A percentile compares a stretch with the other conserved stretches of the same genome.
phyloP scores from a whole-genome alignment of 2,329 filamentous ascomycete genomes.

The Pseudogymnoascus sp. region DNA sequence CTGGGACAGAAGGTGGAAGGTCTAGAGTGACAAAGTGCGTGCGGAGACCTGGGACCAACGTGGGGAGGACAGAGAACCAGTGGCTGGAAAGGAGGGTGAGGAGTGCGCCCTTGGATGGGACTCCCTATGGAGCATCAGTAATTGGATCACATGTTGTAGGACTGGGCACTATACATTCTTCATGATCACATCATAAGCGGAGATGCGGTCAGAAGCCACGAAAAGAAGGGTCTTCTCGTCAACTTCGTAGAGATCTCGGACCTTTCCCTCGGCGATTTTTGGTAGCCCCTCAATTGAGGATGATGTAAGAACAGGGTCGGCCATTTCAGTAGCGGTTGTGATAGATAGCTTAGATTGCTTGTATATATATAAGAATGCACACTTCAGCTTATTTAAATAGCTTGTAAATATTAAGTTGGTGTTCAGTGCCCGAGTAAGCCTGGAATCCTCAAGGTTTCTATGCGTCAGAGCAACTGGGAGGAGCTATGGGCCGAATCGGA shows the following conservation, averaged over 20 bases:
- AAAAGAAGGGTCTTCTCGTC: slow-evolving; percentile 68
- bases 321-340: slow-evolving; percentile 13
- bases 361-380: background rate
- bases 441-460: background rate
- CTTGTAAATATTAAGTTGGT: background rate
- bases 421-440: background rate
- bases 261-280: slow-evolving; percentile 48
- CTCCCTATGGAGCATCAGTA: slow-evolving; percentile 42
- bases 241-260: slow-evolving; percentile 72
- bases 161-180: slow-evolving; percentile 56
- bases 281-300: slow-evolving; percentile 18
- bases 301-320: slow-evolving; percentile 15
- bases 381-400: background rate
- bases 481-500: background rate
- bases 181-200: slow-evolving; percentile 89
- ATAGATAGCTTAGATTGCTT: background rate
- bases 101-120: slow-evolving; percentile 59
- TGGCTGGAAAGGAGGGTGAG: slow-evolving; percentile 59
- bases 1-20: slow-evolving; percentile 43
- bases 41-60: slow-evolving; percentile 47
- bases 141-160: slow-evolving; percentile 37
- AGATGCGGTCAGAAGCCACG: slow-evolving; percentile 82
- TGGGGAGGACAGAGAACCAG: slow-evolving; percentile 58
- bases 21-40: slow-evolving; percentile 56
- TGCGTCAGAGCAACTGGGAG: background rate